Evolutionary conservation across 805 yeast genomes (phyloP), one percentile per base, ranked within the genome.

Genomic region (Debaryomyces prosopidis): DNA sequence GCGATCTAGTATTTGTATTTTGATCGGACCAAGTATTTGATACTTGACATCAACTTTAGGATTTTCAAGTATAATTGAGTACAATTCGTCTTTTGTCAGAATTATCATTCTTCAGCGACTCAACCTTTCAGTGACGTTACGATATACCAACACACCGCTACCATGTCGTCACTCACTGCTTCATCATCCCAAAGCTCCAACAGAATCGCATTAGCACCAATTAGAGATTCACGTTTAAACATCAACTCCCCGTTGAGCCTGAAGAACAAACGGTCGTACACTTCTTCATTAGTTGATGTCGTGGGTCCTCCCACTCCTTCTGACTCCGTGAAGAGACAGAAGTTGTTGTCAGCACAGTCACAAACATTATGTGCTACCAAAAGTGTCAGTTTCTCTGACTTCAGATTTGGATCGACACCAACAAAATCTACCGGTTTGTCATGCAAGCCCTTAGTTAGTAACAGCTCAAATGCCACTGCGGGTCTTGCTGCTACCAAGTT

Each of bases 401-500:
- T 56, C 48, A 49, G 59, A 31, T 32, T 23, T 11, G 31, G 32
- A n/a, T 20, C 36, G n/a, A 23, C 39, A 16, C 23, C 27, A 18
- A 27, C 20, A n/a, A 36, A 36, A 37, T 28, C 23, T 36, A 27
- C 35, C 17, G 23, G 35, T 15, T 35, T 19, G 14, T 2, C 16
- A 2, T 6, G 19, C 19, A 23, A 17, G 6, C n/a, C 28, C 6
- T 23, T n/a, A 6, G 41, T 18, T 12, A 23, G 10, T 23, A 23
- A 4, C 26, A 23, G 26, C 26, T 9, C 52, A 26, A 65, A 59
- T 50, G 66, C 60, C 46, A 54, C 63, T 44, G 73, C 71, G 5
- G 70, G 67, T 23, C 60, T 69, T 55, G 73, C 75, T 9, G 77
- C 76, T 27, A 66, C 73, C 17, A 71, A 71, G 50, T 60, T 72